These are phyloP conservation scores for Hypholoma fasciculare DNA, from an alignment of 768 basidiomycete species.

Conservation along the genomic window DNA sequence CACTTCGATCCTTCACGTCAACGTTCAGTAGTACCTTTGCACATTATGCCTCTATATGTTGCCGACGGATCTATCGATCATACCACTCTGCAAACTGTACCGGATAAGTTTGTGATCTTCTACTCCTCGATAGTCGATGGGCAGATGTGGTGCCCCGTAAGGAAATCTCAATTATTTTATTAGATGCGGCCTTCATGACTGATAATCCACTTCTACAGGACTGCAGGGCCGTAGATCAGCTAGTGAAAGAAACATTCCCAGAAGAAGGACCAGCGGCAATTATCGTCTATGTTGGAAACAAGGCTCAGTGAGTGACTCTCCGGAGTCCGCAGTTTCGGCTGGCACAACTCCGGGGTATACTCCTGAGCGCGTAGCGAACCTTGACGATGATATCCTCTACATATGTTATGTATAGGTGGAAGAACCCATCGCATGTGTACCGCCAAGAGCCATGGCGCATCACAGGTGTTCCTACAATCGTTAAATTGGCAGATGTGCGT, in stretches of 20 bases:
- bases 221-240: constrained; percentile 59
- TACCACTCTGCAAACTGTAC: constrained; percentile 34
- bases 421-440: constrained; percentile 52
- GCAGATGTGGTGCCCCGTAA: constrained; percentile 70
- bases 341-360: neutral
- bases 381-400: neutral
- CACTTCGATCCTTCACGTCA: neutral
- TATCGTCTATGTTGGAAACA: constrained; percentile 71
- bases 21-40: neutral
- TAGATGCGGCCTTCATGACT: neutral
- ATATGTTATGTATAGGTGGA: constrained; percentile 62
- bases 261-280: constrained; percentile 49
- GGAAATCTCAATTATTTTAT: constrained; percentile 19
- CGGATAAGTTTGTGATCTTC: constrained; percentile 65
- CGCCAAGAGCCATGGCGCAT: constrained; percentile 66
- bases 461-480: constrained; percentile 62
- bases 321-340: neutral
- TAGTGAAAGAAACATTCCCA: constrained; percentile 53
- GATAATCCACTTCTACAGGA: constrained; percentile 39
- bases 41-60: constrained; percentile 52
- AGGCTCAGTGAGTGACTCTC: constrained; percentile 47
- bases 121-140: constrained; percentile 68
- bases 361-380: neutral
- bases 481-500: constrained; percentile 59
- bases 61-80: constrained; percentile 36